Evolutionary conservation across 352 stramenopile genomes (phyloP), one percentile per base, ranked within the genome.

Genomic region (Phytophthora boehmeriae): DNA sequence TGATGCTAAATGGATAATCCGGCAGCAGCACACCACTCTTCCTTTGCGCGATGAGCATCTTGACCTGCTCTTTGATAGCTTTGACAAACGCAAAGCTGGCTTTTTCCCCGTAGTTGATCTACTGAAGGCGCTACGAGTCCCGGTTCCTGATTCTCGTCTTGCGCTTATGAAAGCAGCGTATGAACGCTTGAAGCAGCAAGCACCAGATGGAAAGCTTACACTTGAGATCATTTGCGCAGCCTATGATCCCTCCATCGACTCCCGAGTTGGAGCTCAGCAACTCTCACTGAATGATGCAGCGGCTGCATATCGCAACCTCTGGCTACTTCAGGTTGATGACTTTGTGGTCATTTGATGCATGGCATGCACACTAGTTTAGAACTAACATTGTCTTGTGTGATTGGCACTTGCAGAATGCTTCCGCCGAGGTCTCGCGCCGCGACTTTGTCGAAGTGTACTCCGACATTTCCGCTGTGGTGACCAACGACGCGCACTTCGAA

Each of bases 381-480:
- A 1, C 45, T 13, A 22, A 20, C 30, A 43, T 36, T 51, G 39
- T 38, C 23, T 30, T 30, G 36, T 52, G 20, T 35, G 35, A 59
- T 22, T 45, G n/a, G 22, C 8, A 17, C 11, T 59, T 41, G 27
- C 45, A 66, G 68, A 59, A 68, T 55, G 1, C 19, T n/a, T 57
- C 56, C 10, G 47, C 63, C 8, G 68, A 86, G 23, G 59, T 92
- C 45, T 80, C 79, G 2, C 62, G 49, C 6, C 69, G 65, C 32
- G 75, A 90, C 41, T 94, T 94, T 52, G 34, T 86, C 8, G 80
- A 93, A 8, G 76, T 92, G 23, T 94, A 94, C 72, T 57, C 63
- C 5, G 82, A 94, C 54, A 75, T 94, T 8, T 87, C 86, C 11
- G 69, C 71, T 28, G 79, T 74, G n/a, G 46, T 94, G 23, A 71